phyloP scores from a whole-genome alignment of 129 eudicot genomes.

The Tagetes patula region DNA sequence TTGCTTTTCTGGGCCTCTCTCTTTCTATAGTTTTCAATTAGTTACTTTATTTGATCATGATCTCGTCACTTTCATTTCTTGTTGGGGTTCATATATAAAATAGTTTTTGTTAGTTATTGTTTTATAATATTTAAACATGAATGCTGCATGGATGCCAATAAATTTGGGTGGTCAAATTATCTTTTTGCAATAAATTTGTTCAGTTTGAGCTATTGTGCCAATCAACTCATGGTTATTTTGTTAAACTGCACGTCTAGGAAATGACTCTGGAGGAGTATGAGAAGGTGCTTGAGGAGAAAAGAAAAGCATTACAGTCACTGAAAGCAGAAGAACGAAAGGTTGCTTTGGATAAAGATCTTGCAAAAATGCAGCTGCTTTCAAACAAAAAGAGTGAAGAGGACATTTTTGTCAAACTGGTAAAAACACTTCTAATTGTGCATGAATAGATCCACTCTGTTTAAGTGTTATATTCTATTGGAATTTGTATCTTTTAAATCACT shows the following conservation, averaged over 20 bases:
- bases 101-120: background rate
- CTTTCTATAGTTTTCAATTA: too few relatives aligned
- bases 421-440: background rate
- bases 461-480: background rate
- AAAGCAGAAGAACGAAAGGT: constrained; percentile 76
- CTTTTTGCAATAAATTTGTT: background rate
- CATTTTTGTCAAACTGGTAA: constrained; percentile 67
- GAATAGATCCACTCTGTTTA: background rate
- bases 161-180: background rate
- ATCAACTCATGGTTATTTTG: background rate
- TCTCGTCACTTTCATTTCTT: background rate
- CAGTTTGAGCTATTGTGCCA: background rate
- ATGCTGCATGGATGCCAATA: background rate
- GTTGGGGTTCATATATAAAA: background rate
- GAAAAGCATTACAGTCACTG: constrained; percentile 57
- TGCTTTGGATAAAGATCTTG: constrained; percentile 57
- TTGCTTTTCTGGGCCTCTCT: too few relatives aligned
- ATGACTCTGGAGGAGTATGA: constrained; percentile 95
- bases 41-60: background rate
- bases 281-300: constrained; percentile 84
- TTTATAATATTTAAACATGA: background rate
- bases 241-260: constrained; percentile 38
- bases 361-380: constrained; percentile 73
- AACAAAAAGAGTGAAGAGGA: constrained; percentile 85
- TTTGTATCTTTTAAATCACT: background rate